Evolutionary conservation across 768 basidiomycete genomes (phyloP).

Genomic region (Lactarius sp.): DNA sequence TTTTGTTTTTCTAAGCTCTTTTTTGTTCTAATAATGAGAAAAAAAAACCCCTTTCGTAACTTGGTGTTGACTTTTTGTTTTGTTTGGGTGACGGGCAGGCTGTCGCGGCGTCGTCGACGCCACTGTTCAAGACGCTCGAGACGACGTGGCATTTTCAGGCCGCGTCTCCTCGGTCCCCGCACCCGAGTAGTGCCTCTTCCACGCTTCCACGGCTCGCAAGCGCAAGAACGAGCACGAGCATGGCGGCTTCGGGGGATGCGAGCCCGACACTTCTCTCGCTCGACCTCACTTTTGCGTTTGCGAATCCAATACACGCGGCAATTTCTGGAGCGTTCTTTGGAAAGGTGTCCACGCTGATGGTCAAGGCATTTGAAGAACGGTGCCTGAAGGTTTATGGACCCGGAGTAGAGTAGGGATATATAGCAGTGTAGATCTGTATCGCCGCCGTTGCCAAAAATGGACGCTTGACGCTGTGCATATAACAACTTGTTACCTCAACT

Average conservation of each 20-base stretch:
- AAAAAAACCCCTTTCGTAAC: background rate
- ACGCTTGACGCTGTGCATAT: background rate
- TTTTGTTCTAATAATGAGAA: slow-evolving; percentile 15
- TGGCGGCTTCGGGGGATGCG: slow-evolving; percentile 23
- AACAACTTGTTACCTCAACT: background rate
- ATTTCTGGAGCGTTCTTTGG: slow-evolving; percentile 85
- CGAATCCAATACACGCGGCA: slow-evolving; percentile 78
- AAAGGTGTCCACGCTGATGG: slow-evolving; percentile 83
- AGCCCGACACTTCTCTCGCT: slow-evolving; percentile 78
- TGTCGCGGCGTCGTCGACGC: slow-evolving; percentile 61
- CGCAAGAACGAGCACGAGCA: background rate
- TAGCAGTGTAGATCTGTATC: background rate
- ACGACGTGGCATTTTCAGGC: slow-evolving; percentile 75
- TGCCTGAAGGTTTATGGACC: slow-evolving; percentile 69
- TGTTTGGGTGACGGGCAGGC: slow-evolving; percentile 43
- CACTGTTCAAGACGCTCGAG: slow-evolving; percentile 65
- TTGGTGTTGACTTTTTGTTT: background rate
- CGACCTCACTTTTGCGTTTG: slow-evolving; percentile 81
- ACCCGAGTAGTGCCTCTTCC: slow-evolving; percentile 25
- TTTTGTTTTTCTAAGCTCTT: background rate
- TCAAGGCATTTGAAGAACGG: slow-evolving; percentile 86
- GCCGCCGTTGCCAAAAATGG: background rate
- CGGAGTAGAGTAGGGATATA: slow-evolving; percentile 8
- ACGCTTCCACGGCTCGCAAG: background rate
- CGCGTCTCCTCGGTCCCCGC: slow-evolving; percentile 16